phyloP scores from a whole-genome alignment of 331 rosid genomes.

The Malus hybrid region DNA sequence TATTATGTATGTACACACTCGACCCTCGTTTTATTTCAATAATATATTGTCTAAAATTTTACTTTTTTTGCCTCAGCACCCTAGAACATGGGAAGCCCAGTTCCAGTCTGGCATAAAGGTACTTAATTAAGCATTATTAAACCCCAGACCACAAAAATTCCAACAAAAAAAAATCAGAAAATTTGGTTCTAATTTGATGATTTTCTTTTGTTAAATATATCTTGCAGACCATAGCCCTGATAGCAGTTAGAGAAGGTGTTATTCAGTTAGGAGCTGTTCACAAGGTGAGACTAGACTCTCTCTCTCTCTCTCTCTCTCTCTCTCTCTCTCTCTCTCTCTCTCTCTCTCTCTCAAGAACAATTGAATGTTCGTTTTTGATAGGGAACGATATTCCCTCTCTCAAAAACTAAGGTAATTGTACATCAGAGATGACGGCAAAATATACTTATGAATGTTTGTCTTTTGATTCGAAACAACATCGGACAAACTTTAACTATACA shows the following conservation, averaged over 20 bases:
- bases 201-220: background rate
- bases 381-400: background rate
- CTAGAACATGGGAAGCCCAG: slow-evolving; percentile 99
- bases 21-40: background rate
- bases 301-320: background rate
- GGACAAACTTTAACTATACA: too few relatives aligned
- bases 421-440: too few relatives aligned
- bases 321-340: background rate
- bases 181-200: background rate
- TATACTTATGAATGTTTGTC: too few relatives aligned
- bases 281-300: slow-evolving; percentile 39
- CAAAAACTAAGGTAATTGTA: background rate
- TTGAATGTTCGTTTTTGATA: too few relatives aligned
- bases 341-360: background rate
- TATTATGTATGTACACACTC: background rate
- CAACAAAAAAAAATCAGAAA: too few relatives aligned
- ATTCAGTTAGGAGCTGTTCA: slow-evolving; percentile 80
- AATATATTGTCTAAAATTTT: background rate
- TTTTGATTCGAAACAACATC: too few relatives aligned
- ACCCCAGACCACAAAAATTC: background rate
- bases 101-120: slow-evolving; percentile 99
- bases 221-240: slow-evolving; percentile 80
- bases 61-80: slow-evolving; percentile 54
- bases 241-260: slow-evolving; percentile 94
- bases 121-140: background rate